Conservation (phyloP, 257 asterid genomes). For the Solanum rostratum region DNA sequence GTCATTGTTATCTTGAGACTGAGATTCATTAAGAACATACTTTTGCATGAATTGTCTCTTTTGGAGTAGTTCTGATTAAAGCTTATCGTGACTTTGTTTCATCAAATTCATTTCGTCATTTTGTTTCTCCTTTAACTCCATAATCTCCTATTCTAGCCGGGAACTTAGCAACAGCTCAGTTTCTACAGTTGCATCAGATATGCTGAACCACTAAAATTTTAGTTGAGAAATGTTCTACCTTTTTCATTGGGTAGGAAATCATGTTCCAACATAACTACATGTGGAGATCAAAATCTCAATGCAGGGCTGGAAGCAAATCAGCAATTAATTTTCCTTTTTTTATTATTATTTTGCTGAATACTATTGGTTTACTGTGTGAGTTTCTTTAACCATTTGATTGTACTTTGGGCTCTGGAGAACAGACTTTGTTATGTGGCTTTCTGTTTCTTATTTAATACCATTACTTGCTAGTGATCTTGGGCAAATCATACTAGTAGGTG, state of each 20-base stretch:
- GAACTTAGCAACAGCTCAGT: not conserved
- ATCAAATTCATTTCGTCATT: too few species aligned
- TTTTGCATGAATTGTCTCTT: too few species aligned
- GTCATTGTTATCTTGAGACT: too few species aligned
- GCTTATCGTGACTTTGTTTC: too few species aligned
- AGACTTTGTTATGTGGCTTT: not conserved
- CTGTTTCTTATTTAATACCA: not conserved
- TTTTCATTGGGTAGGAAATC: not conserved
- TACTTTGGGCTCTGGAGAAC: not conserved
- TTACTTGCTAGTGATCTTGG: not conserved
- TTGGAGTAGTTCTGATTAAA: too few species aligned
- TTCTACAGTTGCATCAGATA: not conserved
- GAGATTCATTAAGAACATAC: too few species aligned
- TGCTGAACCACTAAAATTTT: not conserved
- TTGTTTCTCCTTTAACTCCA: too few species aligned
- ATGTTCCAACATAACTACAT: not conserved
- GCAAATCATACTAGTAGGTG: slow-evolving; percentile 28
- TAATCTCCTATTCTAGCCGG: too few species aligned
- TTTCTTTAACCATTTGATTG: not conserved
- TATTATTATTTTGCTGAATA: not conserved
- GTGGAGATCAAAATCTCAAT: not conserved
- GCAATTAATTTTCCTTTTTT: not conserved
- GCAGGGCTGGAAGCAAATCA: not conserved
- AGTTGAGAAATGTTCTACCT: not conserved
- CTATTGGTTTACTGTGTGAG: not conserved